A percentile compares a stretch with the other conserved stretches of the same genome.
phyloP scores from a whole-genome alignment of 345 rosid species.

The Eucalyptus regnans region DNA sequence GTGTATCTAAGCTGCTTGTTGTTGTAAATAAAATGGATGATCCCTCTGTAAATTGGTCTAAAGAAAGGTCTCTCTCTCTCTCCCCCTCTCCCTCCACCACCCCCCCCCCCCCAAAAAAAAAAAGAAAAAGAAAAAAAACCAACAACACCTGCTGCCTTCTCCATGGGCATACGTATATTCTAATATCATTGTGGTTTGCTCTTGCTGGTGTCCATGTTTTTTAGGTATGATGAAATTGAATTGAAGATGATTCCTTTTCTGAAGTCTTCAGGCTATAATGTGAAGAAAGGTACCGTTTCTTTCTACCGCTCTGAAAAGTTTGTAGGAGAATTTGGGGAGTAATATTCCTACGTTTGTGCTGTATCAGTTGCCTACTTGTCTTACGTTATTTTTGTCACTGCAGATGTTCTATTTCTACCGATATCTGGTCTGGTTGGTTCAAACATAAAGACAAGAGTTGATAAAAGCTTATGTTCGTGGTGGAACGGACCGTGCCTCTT shows the following conservation, averaged over 20 bases:
- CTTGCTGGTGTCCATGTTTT: background rate
- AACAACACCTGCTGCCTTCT: background rate
- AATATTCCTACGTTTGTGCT: background rate
- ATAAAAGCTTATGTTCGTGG: conserved; percentile 59
- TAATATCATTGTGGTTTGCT: background rate
- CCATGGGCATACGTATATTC: background rate
- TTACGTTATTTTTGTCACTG: background rate
- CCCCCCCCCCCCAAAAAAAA: background rate
- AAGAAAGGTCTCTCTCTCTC: conserved; percentile 47
- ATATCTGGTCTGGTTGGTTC: conserved; percentile 79
- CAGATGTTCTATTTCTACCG: conserved; percentile 91
- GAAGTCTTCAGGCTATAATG: conserved; percentile 79
- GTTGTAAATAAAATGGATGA: conserved; percentile 99
- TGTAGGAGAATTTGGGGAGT: background rate
- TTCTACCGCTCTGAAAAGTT: background rate
- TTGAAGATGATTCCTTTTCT: conserved; percentile 82
- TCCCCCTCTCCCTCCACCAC: rapidly evolving
- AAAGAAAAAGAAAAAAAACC: no score
- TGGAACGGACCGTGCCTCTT: conserved; percentile 87
- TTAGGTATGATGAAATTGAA: conserved; percentile 85
- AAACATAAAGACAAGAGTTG: conserved; percentile 64
- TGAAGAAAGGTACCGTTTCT: conserved; percentile 65
- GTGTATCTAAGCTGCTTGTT: conserved; percentile 80
- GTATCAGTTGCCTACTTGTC: background rate
- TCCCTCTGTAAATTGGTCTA: conserved; percentile 90